Percentiles rank a stretch among this genome's conserved stretches.
Evolutionary conservation across 225 moss, liverwort and hornwort genomes (phyloP).

Genomic region (Marchantia paleacea): DNA sequence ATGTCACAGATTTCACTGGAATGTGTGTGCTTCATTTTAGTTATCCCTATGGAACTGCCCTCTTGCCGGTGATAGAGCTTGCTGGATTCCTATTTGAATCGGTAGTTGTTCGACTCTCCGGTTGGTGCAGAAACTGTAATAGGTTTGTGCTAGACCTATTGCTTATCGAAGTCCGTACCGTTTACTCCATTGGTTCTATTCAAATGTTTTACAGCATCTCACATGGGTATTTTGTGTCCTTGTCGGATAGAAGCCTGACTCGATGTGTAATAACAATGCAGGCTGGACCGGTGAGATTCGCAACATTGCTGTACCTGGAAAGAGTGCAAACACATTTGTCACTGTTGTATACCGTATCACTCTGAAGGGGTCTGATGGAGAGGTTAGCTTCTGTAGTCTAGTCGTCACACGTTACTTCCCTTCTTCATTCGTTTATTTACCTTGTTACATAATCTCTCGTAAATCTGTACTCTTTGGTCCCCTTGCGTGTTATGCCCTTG

Average conservation of each 20-base stretch:
- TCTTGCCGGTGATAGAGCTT: too few species aligned
- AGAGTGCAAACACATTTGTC: conserved; percentile 22
- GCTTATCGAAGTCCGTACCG: not conserved
- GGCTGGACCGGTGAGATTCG: conserved; percentile 25
- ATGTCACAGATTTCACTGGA: too few species aligned
- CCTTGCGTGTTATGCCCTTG: too few species aligned
- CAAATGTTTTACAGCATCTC: not conserved
- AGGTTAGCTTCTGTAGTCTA: not conserved
- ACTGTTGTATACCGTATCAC: conserved; percentile 25
- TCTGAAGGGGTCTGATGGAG: conserved; percentile 22
- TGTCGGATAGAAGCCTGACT: not conserved
- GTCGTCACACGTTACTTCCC: not conserved
- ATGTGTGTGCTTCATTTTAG: too few species aligned
- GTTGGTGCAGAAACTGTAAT: not conserved
- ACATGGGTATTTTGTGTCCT: not conserved
- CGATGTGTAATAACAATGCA: not conserved
- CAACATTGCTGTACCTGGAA: conserved; percentile 22
- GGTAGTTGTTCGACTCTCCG: too few species aligned
- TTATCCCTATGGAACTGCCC: too few species aligned
- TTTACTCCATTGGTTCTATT: not conserved
- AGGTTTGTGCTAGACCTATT: not conserved
- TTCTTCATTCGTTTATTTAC: not conserved
- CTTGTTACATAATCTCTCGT: too few species aligned
- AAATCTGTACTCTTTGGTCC: too few species aligned
- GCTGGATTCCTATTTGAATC: too few species aligned